These are phyloP conservation scores for Fusarium sp. DNA, from an alignment of 2,329 filamentous ascomycete species.

Conservation along the genomic window DNA sequence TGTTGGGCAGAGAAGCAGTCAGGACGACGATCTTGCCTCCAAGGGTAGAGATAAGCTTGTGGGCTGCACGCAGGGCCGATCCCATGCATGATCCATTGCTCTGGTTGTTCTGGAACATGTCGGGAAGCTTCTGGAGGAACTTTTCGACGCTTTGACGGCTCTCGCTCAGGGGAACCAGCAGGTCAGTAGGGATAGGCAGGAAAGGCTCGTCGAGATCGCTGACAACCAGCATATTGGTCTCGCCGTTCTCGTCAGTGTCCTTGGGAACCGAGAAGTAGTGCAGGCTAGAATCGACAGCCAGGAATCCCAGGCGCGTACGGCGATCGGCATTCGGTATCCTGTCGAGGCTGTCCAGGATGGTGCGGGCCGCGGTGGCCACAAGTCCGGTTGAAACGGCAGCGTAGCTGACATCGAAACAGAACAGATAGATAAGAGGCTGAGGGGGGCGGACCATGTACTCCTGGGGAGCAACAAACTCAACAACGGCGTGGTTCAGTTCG, in stretches of 20 bases:
- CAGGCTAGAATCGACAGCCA: constrained; percentile 93
- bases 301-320: constrained; percentile 91
- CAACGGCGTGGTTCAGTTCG: constrained; percentile 95
- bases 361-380: constrained; percentile 90
- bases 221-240: constrained; percentile 92
- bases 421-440: constrained; percentile 94
- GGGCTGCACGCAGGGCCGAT: constrained; percentile 89
- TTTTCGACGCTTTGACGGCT: constrained; percentile 91
- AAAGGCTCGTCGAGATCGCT: constrained; percentile 97
- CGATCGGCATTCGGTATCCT: constrained; percentile 98
- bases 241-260: constrained; percentile 85
- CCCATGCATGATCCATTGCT: constrained; percentile 94
- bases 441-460: constrained; percentile 99
- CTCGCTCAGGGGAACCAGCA: constrained; percentile 89
- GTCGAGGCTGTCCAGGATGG: constrained; percentile 94
- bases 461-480: constrained; percentile 97
- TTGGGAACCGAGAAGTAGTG: constrained; percentile 97
- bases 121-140: constrained; percentile 90
- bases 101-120: constrained; percentile 97
- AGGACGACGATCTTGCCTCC: constrained; percentile 96
- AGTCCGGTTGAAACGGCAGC: constrained; percentile 90
- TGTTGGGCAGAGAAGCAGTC: constrained; percentile 88
- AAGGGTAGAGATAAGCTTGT: constrained; percentile 94
- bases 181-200: constrained; percentile 90
- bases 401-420: constrained; percentile 95